A percentile compares a stretch with the other conserved stretches of the same genome.
These are phyloP conservation scores for Candida maltosa DNA, from an alignment of 805 yeast species.

Conservation along the genomic window DNA sequence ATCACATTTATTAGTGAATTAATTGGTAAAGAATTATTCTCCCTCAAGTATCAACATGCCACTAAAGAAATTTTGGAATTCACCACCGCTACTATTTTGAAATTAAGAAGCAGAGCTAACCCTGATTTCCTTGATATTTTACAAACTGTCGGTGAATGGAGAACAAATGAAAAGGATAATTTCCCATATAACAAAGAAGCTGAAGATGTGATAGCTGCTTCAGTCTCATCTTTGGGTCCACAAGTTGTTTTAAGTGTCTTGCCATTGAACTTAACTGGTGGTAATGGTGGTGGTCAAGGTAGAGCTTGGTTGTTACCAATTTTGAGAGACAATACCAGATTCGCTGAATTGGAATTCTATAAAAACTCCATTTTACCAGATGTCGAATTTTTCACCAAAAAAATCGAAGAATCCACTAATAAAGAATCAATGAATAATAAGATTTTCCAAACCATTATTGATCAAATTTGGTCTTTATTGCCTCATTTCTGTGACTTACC, in stretches of 20 bases:
- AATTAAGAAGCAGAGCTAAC: constrained; percentile 61
- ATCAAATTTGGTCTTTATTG: constrained; percentile 88
- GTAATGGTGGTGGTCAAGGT: constrained; percentile 51
- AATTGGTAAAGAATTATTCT: constrained; percentile 54
- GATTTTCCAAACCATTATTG: constrained; percentile 79
- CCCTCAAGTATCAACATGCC: constrained; percentile 73
- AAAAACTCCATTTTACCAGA: constrained; percentile 64
- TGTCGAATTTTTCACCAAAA: constrained; percentile 49
- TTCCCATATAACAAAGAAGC: constrained; percentile 70
- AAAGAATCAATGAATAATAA: constrained; percentile 67
- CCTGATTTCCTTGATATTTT: constrained; percentile 69
- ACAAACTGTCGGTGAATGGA: constrained; percentile 77
- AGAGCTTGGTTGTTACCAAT: constrained; percentile 95
- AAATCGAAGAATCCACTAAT: constrained; percentile 38
- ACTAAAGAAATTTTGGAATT: constrained; percentile 73
- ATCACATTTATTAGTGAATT: constrained; percentile 51
- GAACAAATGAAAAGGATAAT: constrained; percentile 70
- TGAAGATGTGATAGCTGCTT: constrained; percentile 76
- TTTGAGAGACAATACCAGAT: constrained; percentile 78
- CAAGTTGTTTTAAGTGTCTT: constrained; percentile 69
- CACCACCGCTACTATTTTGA: constrained; percentile 57
- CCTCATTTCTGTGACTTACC: constrained; percentile 91
- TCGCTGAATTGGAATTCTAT: constrained; percentile 66
- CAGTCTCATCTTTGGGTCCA: constrained; percentile 82
- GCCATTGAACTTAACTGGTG: constrained; percentile 74